Evolutionary conservation across 2,329 filamentous ascomycete genomes (phyloP), one percentile per base, ranked within the genome.

Genomic region (Colletotrichum musae): DNA sequence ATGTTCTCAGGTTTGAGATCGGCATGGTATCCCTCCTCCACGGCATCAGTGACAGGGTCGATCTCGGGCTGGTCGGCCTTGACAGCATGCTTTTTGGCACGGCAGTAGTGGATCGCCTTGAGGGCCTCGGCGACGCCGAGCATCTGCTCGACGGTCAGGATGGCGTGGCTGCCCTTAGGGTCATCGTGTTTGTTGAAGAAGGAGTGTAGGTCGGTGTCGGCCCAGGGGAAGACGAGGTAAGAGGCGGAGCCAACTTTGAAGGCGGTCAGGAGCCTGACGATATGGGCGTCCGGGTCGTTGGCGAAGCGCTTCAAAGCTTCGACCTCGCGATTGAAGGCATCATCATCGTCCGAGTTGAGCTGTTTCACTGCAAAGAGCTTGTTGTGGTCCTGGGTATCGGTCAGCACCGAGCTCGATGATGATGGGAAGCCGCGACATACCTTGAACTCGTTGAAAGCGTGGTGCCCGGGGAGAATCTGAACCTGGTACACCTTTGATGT

Each of bases 1-100:
- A 66, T 66, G 18, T 66, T 66, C 26, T 66, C 63, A 0, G 56
- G 63, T 41, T 66, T 60, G 26, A 60, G 47, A 43, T 66, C 63
- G 2, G 15, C 63, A 15, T 65, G 63, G 4, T 60, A 60, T 2
- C 39, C 41, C 13, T n/a, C 13, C 16, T 43, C 48, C 9, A 41
- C 32, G 3, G 10, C 28, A 4, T 39, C 32, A 1, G 26, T n/a
- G 2, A 16, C 45, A 2, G 28, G 6, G 12, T 6, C n/a, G 41
- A 1, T n/a, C 3, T 10, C 6, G 13, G n/a, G 4, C 3, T 24
- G n/a, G 4, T 28, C 16, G 0, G 32, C 16, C 16, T 53, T 32
- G 26, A 36, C 32, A 36, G 15, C 12, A 26, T 16, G 39, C 15
- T 16, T 57, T 41, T 56, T 64, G n/a, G 18, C 2, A 9, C 51